Conservation (phyloP, 228 moss, liverwort and hornwort species). For the Sphagnum magellanicum region DNA sequence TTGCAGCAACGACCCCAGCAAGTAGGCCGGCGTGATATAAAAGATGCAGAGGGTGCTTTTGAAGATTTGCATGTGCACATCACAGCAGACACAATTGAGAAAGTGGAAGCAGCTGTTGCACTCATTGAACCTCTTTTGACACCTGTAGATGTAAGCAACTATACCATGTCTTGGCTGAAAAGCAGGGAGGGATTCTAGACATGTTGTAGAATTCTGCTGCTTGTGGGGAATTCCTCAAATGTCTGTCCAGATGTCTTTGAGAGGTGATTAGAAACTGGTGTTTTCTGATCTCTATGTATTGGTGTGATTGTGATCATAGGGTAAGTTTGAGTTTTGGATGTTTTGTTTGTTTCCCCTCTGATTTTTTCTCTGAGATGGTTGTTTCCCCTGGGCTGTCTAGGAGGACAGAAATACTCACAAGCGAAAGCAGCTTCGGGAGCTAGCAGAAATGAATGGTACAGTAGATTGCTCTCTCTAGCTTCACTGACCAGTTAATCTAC, state of each 20-base stretch:
- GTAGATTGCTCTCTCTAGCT: too few relatives aligned
- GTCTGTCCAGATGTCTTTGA: too few relatives aligned
- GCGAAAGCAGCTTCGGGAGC: slow-evolving; percentile 71
- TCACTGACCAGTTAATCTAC: too few relatives aligned
- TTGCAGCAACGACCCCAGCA: slow-evolving; percentile 25
- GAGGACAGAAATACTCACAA: slow-evolving; percentile 83
- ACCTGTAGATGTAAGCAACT: slow-evolving; percentile 60
- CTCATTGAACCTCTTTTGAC: slow-evolving; percentile 84
- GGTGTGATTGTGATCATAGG: too few relatives aligned
- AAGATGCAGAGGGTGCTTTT: slow-evolving; percentile 63
- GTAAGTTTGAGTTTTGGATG: too few relatives aligned
- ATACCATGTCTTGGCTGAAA: too few relatives aligned
- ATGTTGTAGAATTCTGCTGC: too few relatives aligned
- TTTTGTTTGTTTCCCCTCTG: background rate
- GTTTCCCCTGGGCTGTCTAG: slow-evolving; percentile 14
- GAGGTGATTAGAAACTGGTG: too few relatives aligned
- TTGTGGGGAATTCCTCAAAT: too few relatives aligned
- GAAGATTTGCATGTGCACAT: slow-evolving; percentile 92
- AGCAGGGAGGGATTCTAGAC: too few relatives aligned
- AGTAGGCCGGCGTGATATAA: slow-evolving; percentile 47
- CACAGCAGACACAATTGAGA: slow-evolving; percentile 68
- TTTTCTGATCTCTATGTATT: too few relatives aligned
- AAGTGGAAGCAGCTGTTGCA: slow-evolving; percentile 85
- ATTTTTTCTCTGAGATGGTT: background rate
- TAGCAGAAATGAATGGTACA: slow-evolving; percentile 90